Conservation (phyloP, 2,329 filamentous ascomycete species). For the Cordyceps tenuipes region DNA sequence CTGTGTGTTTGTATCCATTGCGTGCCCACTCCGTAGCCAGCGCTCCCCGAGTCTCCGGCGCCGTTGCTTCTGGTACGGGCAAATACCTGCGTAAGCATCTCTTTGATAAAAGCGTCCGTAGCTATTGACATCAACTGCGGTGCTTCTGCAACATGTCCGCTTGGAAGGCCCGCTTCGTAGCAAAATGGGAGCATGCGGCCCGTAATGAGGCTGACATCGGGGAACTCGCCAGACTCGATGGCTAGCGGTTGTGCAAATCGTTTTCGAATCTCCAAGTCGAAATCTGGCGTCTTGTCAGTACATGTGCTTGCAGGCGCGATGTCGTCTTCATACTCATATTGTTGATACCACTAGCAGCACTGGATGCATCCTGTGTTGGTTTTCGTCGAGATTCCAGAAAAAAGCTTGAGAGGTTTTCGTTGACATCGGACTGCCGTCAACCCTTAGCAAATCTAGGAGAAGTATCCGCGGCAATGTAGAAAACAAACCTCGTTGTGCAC, state of each 20-base stretch:
- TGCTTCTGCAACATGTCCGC: constrained; percentile 51
- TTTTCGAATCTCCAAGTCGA: constrained; percentile 60
- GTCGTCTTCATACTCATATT: constrained; percentile 59
- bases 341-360: constrained; percentile 62
- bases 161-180: constrained; percentile 55
- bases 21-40: constrained; percentile 56
- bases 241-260: constrained; percentile 56
- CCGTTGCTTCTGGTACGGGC: constrained; percentile 57
- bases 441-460: background rate
- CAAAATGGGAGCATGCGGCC: constrained; percentile 60
- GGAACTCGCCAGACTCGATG: constrained; percentile 61
- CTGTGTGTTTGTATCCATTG: constrained; percentile 71
- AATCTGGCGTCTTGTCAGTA: constrained; percentile 37
- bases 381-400: constrained; percentile 44
- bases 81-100: constrained; percentile 54
- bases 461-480: background rate
- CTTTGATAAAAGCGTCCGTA: constrained; percentile 60
- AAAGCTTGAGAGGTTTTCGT: constrained; percentile 43
- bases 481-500: constrained; percentile 50
- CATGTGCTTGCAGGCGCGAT: background rate
- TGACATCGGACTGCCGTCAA: constrained; percentile 41
- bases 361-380: constrained; percentile 51
- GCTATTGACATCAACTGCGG: constrained; percentile 57
- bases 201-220: constrained; percentile 54
- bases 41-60: constrained; percentile 51